Conservation (phyloP, 176 grass and related monocot species). For the Eleusine coracana region DNA sequence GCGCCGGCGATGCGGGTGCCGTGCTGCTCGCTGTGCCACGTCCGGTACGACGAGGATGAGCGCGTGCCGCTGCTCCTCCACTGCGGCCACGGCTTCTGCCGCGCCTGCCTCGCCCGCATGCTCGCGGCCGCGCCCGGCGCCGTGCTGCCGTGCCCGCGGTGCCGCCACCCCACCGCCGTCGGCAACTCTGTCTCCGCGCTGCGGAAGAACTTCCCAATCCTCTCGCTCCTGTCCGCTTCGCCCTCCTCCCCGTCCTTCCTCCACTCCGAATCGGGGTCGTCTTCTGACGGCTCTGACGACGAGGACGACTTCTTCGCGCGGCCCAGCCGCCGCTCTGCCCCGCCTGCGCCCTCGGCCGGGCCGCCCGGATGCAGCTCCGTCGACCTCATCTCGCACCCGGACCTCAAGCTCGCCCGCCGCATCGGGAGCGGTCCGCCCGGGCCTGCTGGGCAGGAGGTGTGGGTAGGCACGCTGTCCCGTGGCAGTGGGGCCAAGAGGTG, state of each 20-base stretch:
- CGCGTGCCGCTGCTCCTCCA: slow-evolving; percentile 81
- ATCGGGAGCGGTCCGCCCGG: slow-evolving; percentile 63
- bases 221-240: slow-evolving; percentile 75
- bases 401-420: slow-evolving; percentile 68
- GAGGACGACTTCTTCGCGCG: slow-evolving; percentile 68
- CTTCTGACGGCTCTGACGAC: slow-evolving; percentile 32
- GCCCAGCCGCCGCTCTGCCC: slow-evolving; percentile 3
- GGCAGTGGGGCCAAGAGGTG: slow-evolving; percentile 58
- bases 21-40: slow-evolving; percentile 89
- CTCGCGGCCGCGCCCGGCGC: slow-evolving; percentile 63
- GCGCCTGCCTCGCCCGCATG: slow-evolving; percentile 85
- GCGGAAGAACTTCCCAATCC: slow-evolving; percentile 90
- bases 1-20: slow-evolving; percentile 70
- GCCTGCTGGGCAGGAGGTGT: slow-evolving; percentile 79
- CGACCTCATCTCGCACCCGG: slow-evolving; percentile 84
- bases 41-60: slow-evolving; percentile 93
- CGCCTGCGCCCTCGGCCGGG: slow-evolving; percentile 20
- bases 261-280: slow-evolving; percentile 53
- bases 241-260: slow-evolving; percentile 77
- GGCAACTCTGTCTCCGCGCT: slow-evolving; percentile 92
- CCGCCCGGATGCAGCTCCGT: slow-evolving; percentile 43
- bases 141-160: slow-evolving; percentile 78
- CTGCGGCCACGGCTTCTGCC: slow-evolving; percentile 99
- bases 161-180: slow-evolving; percentile 85
- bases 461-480: slow-evolving; percentile 66